Conservation (phyloP, 108 stramenopile species). For the Nitzschia putrida region DNA sequence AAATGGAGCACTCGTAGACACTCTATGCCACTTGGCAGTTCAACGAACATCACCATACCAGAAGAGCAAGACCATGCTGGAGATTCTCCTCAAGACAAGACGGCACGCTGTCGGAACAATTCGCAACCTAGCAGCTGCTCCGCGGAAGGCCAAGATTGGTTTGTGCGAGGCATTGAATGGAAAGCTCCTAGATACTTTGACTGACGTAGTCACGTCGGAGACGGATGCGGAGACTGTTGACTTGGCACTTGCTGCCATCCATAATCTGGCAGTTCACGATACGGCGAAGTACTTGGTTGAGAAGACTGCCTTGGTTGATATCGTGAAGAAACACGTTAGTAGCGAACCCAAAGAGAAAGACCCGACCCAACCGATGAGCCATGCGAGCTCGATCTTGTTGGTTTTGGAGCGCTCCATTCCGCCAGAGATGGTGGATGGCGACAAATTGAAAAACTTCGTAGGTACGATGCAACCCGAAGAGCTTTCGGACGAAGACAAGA, state of each 20-base stretch:
- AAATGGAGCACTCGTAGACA: constrained; percentile 36
- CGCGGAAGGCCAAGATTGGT: constrained; percentile 45
- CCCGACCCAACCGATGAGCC: constrained; percentile 6
- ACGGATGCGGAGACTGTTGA: constrained; percentile 43
- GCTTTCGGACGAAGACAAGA: not conserved
- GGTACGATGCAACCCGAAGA: constrained; percentile 9
- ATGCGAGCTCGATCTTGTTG: constrained; percentile 45
- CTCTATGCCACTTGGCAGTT: constrained; percentile 34
- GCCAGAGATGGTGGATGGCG: constrained; percentile 39
- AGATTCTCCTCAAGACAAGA: constrained; percentile 49
- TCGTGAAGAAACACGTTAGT: constrained; percentile 34
- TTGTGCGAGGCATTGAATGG: constrained; percentile 46
- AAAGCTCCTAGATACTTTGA: constrained; percentile 46
- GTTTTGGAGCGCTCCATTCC: constrained; percentile 58
- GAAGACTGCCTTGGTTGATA: constrained; percentile 43
- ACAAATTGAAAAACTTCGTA: constrained; percentile 41
- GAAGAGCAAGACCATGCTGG: constrained; percentile 42
- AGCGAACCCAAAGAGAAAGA: constrained; percentile 18
- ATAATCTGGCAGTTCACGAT: constrained; percentile 55
- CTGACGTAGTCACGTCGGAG: constrained; percentile 44
- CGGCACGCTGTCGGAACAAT: constrained; percentile 48
- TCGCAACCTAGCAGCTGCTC: constrained; percentile 63
- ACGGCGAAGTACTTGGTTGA: constrained; percentile 49
- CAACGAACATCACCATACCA: constrained; percentile 37
- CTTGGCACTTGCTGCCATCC: constrained; percentile 48